Base-by-base conservation (phyloP, 176 grass and related monocot species). In the Phoenix roebelenii region DNA sequence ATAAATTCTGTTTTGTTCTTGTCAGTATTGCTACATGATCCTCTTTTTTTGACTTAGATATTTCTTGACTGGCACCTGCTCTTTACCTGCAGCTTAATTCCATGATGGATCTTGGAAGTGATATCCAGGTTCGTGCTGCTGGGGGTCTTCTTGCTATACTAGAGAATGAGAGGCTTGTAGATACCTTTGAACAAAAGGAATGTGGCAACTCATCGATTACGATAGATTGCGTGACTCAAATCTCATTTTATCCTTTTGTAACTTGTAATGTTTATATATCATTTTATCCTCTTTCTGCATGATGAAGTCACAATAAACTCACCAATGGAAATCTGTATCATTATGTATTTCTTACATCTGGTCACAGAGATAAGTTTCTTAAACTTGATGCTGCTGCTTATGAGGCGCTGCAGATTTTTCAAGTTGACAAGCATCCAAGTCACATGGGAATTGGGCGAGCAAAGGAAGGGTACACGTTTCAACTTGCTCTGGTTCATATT, bases 41-140 rank as follows among this genome's bases (percentile, higher is more conserved):
- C 44, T 61, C 63, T 9, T 63, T 60, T 60, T 54, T 10, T 59
- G 22, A 61, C 35, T 72, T 64, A 68, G 3, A 12, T 12, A 22
- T 39, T 71, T 18, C 3, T 18, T 58, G 7, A 14, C 44, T 52
- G 18, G 29, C 55, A 9, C n/a, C 50, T 77, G 67, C 35, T 19
- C 49, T 49, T 76, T 79, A 23, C 23, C 59, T 85, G 72, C 78
- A 96, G 92, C 92, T 96, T 77, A 96, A 96, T 84, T 96, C 92
- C 58, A 96, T 90, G 92, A 90, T 96, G 76, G 92, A 96, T 84
- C 86, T 96, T 63, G 83, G 80, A 82, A 96, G 87, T 51, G 92
- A 96, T 67, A 78, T 96, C 68, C 86, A 96, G 82, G 91, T 96
- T 79, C 86, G 91, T 63, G 86, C 86, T 61, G 91, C 74, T 80